These are phyloP conservation scores for Mycena maculata DNA, from an alignment of 768 basidiomycete species.

Conservation along the genomic window DNA sequence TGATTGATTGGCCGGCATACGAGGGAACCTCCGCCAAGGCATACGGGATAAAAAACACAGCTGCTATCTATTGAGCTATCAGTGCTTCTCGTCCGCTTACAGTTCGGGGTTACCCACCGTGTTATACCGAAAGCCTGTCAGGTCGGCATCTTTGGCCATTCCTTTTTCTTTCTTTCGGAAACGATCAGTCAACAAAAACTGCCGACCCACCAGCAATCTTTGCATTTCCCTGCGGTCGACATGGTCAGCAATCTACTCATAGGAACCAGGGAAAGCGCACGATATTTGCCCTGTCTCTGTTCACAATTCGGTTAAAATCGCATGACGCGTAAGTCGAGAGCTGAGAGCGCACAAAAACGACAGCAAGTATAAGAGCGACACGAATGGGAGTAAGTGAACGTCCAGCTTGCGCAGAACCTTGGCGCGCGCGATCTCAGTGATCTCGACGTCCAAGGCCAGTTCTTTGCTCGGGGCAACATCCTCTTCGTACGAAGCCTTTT, in stretches of 20 bases:
- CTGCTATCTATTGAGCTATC: constrained; percentile 31
- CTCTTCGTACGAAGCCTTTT: not conserved
- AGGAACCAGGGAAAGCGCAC: constrained; percentile 19
- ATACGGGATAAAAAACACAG: constrained; percentile 45
- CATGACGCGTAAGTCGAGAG: not conserved
- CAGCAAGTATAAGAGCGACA: constrained; percentile 51
- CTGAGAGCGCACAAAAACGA: constrained; percentile 48
- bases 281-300: constrained; percentile 43
- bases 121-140: constrained; percentile 42
- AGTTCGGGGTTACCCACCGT: constrained; percentile 29
- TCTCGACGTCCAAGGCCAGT: not conserved
- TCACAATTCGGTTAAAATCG: not conserved
- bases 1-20: constrained; percentile 27
- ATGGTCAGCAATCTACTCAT: not conserved
- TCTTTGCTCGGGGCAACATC: not conserved
- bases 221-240: constrained; percentile 37
- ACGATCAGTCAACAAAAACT: not conserved
- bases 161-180: constrained; percentile 16
- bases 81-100: not conserved
- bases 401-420: constrained; percentile 45
- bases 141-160: constrained; percentile 40
- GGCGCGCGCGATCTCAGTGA: not conserved
- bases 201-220: constrained; percentile 35
- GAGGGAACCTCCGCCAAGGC: constrained; percentile 44
- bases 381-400: constrained; percentile 48